A percentile compares a stretch with the other conserved stretches of the same genome.
Evolutionary conservation across 2,329 filamentous ascomycete genomes (phyloP).

Genomic region (Penicillium sp.): DNA sequence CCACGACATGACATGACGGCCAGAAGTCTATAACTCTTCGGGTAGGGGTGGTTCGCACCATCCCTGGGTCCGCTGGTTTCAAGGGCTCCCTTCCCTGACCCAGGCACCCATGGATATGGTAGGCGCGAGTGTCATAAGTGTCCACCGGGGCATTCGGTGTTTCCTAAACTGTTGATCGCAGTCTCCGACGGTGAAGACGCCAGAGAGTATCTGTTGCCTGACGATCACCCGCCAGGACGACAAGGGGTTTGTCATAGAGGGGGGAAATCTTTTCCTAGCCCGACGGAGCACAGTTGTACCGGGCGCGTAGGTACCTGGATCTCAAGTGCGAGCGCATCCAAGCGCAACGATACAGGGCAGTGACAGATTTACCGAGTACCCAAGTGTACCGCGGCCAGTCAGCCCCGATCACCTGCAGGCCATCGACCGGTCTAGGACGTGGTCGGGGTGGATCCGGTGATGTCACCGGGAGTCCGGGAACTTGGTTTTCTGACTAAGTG

Average conservation of each 20-base stretch:
- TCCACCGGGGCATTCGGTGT: neutral
- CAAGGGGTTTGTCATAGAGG: slow-evolving; percentile 3
- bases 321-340: neutral
- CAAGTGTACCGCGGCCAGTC: neutral
- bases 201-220: slow-evolving; percentile 18
- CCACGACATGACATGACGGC: neutral
- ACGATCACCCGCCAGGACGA: slow-evolving; percentile 22
- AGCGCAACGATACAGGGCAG: neutral
- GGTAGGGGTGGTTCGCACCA: neutral
- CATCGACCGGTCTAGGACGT: slow-evolving; percentile 34
- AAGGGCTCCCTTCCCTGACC: slow-evolving; percentile 4
- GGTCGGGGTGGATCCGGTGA: slow-evolving; percentile 22
- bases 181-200: neutral
- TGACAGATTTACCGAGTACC: neutral
- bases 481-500: slow-evolving; percentile 5
- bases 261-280: slow-evolving; percentile 15
- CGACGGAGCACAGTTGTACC: neutral
- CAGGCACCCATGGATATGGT: slow-evolving; percentile 15
- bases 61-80: slow-evolving; percentile 10
- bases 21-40: neutral
- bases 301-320: slow-evolving; percentile 3
- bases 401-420: slow-evolving; percentile 22
- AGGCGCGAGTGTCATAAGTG: neutral
- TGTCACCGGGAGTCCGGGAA: slow-evolving; percentile 19
- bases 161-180: neutral